Base-by-base conservation (phyloP, 2,329 filamentous ascomycete species). In the Chlorencoelia australis region DNA sequence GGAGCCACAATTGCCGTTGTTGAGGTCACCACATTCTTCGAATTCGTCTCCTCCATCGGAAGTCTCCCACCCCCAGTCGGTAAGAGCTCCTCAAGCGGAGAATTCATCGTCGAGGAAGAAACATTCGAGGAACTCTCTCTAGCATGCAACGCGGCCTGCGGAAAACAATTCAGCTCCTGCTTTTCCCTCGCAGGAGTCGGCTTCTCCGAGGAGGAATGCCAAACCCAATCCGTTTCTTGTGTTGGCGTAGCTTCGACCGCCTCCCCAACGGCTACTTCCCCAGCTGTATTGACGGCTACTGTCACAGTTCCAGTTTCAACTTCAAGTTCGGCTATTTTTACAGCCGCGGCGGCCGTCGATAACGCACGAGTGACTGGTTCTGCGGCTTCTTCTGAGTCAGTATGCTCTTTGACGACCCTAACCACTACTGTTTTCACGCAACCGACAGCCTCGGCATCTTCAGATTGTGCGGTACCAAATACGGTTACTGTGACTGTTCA, bases 11-110 rank as follows among this genome's bases (percentile, higher is more conserved):
- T 51, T 6, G 41, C 44, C 13, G 40, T 49, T 24, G 41, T 51
- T 28, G 40, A 49, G 19, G 17, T 30, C 4, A 10, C 11, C 15
- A 46, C 49, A 7, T 51, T 51, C 40, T 51, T 51, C 41, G 39
- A 44, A 18, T 51, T 51, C 29, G 15, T 21, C 9, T 22, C 42
- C 14, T 46, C 41, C 15, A 42, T 48, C 21, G 49, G 49, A 11
- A 45, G 45, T 15, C 42, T 46, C 11, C 41, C 40, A 18, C 49
- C 49, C 7, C 41, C 47, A 4, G 47, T 52, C 9, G 17, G 16
- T n/a, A 34, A 37, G 30, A 39, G 33, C 11, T 46, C 44, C 31
- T 35, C 40, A n/a, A 40, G 40, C 3, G 24, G 41, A 10, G 34
- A 30, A 6, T 52, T 49, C 37, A 27, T 32, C 7, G 44, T 48